These are phyloP conservation scores for Tetradesmus lagerheimii DNA, from an alignment of 139 green algal genomes.

Conservation along the genomic window DNA sequence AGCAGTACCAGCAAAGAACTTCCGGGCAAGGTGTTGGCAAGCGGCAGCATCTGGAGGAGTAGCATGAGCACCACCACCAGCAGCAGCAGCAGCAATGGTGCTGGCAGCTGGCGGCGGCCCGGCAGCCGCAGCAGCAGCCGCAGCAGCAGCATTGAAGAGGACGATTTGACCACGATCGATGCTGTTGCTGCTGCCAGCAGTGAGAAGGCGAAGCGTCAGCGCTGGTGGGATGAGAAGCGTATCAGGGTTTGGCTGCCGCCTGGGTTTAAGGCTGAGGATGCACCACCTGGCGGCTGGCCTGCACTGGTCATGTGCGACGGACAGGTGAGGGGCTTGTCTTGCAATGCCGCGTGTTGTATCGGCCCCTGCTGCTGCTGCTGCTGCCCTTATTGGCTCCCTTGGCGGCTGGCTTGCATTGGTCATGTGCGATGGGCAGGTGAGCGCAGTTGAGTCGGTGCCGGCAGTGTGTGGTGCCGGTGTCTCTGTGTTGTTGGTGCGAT, in stretches of 20 bases:
- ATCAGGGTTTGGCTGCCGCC: slow-evolving; percentile 67
- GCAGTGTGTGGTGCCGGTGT: too few species aligned
- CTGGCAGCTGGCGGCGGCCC: neutral
- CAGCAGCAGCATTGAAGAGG: neutral
- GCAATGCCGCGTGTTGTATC: too few species aligned
- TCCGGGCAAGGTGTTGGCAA: neutral
- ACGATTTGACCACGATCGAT: neutral
- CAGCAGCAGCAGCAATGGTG: neutral
- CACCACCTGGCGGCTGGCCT: slow-evolving; percentile 59
- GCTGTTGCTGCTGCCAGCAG: neutral
- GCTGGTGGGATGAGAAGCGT: slow-evolving; percentile 66
- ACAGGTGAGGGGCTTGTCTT: neutral
- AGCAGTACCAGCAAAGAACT: neutral
- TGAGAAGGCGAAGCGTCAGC: neutral
- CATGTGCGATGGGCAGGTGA: slow-evolving; percentile 55
- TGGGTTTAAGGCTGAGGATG: slow-evolving; percentile 42
- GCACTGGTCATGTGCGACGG: slow-evolving; percentile 66
- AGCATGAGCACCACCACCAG: neutral
- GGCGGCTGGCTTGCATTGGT: slow-evolving; percentile 63
- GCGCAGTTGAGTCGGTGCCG: too few species aligned
- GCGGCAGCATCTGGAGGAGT: neutral
- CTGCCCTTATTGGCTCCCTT: neutral
- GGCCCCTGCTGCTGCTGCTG: too few species aligned
- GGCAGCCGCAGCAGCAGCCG: neutral
- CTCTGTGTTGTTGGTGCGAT: too few species aligned